Evolutionary conservation across 192 early-diverging fungal species (phyloP), one percentile per base, ranked within the genome.

Genomic region (Entomortierella chlamydospora): DNA sequence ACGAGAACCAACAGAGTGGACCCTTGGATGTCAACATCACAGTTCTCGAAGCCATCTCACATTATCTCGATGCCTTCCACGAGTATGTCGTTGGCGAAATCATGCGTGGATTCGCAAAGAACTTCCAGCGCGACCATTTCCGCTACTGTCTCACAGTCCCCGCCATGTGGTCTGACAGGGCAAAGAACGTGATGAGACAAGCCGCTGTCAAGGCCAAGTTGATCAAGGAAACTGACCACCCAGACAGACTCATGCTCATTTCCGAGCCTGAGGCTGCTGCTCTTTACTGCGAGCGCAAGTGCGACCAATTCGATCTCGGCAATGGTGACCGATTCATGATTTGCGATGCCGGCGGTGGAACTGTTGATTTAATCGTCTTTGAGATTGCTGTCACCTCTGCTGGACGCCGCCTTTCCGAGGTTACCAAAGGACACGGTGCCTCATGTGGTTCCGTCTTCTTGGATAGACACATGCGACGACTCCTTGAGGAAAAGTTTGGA

Each of bases 351-450:
- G 86, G 86, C 58, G 86, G 86, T 31, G 86, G 86, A 30, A 87
- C 86, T 1, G 83, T 87, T 18, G 86, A 87, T 72, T 53, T 87
- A 52, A 87, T 87, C 22, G 83, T 83, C 31, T 87, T 87, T 78
- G 81, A 87, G 65, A 70, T 84, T n/a, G 73, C 73, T 25, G 81
- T 72, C 62, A 77, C 73, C 37, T 45, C 64, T 34, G 60, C 67
- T 10, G 60, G 68, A 61, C 67, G 72, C 58, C 57, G 70, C 26
- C 50, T 88, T 2, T 80, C 81, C 25, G 87, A 88, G 61, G 66
- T 82, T 28, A 86, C 87, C 18, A 78, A 82, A 37, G 82, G 87
- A 12, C 62, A 72, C 10, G 85, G 85, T n/a, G 80, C 73, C n/a
- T 81, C 68, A 23, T 88, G 84, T 15, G 87, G 87, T 1, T 81